These are phyloP conservation scores for Fusarium sp. DNA, from an alignment of 2,329 filamentous ascomycete species.

Conservation along the genomic window DNA sequence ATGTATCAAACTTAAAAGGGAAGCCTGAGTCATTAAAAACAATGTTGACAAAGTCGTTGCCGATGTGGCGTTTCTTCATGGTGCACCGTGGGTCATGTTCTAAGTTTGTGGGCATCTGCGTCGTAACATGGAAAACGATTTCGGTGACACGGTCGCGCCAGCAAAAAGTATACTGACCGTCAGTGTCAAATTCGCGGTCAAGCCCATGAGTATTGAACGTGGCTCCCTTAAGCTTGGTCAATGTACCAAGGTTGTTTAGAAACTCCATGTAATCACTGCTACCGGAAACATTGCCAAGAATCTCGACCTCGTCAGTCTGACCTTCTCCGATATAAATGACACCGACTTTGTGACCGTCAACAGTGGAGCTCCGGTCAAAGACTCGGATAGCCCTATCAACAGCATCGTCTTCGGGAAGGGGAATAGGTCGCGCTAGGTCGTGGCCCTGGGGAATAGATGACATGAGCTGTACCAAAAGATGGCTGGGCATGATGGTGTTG, in stretches of 20 bases:
- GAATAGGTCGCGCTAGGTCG: constrained; percentile 78
- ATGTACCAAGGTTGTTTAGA: constrained; percentile 83
- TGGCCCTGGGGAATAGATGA: constrained; percentile 72
- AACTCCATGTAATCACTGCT: constrained; percentile 92
- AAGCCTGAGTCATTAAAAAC: constrained; percentile 97
- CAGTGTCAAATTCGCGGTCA: constrained; percentile 81
- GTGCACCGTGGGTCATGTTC: constrained; percentile 82
- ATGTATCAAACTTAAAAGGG: constrained; percentile 90
- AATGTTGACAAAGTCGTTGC: constrained; percentile 98
- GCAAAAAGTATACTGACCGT: constrained; percentile 90
- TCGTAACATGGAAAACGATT: constrained; percentile 95
- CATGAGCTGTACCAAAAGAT: constrained; percentile 79
- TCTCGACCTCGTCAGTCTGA: constrained; percentile 86
- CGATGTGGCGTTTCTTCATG: constrained; percentile 94
- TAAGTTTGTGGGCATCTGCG: constrained; percentile 94
- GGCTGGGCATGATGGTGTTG: constrained; percentile 78
- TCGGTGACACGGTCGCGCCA: constrained; percentile 97
- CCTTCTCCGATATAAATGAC: constrained; percentile 93
- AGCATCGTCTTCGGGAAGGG: constrained; percentile 78
- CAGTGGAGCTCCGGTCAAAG: constrained; percentile 89
- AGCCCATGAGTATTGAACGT: constrained; percentile 95
- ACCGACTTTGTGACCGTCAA: constrained; percentile 96
- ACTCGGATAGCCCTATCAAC: constrained; percentile 81
- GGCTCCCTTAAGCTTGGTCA: constrained; percentile 84
- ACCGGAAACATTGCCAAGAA: constrained; percentile 88